Percentiles rank a stretch among this genome's conserved stretches.
Evolutionary conservation across 2,329 filamentous ascomycete species (phyloP).

Genomic region (Dryadomyces quercus-mongolicae): DNA sequence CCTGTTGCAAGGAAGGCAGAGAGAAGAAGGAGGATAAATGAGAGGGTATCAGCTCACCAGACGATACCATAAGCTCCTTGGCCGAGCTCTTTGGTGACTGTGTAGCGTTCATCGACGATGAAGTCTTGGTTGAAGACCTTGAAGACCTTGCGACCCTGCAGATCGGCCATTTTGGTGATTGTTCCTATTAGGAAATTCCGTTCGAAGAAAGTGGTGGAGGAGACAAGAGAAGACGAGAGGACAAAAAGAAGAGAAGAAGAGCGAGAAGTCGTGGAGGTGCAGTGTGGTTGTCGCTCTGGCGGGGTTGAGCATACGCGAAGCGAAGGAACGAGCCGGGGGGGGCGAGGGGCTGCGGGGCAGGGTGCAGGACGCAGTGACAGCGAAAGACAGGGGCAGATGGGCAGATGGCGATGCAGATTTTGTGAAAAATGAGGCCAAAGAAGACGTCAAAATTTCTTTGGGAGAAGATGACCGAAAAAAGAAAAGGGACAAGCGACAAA

Average conservation of each 20-base stretch:
- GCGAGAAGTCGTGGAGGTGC: background rate
- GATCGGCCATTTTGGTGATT: slow-evolving; percentile 20
- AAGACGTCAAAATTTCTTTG: too few species aligned
- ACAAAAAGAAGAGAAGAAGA: background rate
- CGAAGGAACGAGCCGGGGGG: background rate
- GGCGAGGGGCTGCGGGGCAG: background rate
- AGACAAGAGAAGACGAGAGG: background rate
- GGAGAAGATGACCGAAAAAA: background rate
- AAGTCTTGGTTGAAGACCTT: slow-evolving; percentile 99
- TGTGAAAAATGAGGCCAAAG: too few species aligned
- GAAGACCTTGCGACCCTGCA: slow-evolving; percentile 67
- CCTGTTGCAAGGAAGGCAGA: slow-evolving; percentile 3
- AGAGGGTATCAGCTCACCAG: slow-evolving; percentile 55
- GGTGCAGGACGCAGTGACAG: background rate
- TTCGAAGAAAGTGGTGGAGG: background rate
- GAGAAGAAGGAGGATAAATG: background rate
- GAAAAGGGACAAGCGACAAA: background rate
- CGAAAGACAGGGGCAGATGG: too few species aligned
- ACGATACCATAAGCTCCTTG: slow-evolving; percentile 98
- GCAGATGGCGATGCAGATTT: too few species aligned
- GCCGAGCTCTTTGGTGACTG: slow-evolving; percentile 94
- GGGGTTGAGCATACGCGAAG: background rate
- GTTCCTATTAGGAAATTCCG: background rate
- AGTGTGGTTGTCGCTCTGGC: background rate
- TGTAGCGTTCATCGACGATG: slow-evolving; percentile 95